Evolutionary conservation across 495 filamentous ascomycete species (phyloP).

Genomic region (Neurospora cerealis): DNA sequence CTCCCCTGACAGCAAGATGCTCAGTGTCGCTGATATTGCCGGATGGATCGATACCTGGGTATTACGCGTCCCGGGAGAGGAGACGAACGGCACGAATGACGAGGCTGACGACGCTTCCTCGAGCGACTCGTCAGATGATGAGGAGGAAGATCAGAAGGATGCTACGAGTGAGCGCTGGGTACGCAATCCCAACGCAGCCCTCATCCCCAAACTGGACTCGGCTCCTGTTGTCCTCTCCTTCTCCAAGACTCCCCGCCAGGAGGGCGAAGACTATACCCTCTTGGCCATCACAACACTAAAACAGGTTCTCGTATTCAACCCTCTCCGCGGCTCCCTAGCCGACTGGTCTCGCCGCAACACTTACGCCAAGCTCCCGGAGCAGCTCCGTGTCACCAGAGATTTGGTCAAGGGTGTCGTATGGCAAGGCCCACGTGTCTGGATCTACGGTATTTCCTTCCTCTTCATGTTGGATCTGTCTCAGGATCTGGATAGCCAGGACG

Average conservation of each 20-base stretch:
- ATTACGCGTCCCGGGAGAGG: constrained; percentile 41
- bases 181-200: constrained; percentile 51
- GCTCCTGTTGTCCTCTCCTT: constrained; percentile 56
- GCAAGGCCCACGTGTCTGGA: constrained; percentile 72
- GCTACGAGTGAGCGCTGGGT: constrained; percentile 48
- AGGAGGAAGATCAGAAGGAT: constrained; percentile 15
- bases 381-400: constrained; percentile 62
- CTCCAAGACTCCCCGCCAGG: constrained; percentile 15
- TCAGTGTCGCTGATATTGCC: constrained; percentile 69
- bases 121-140: constrained; percentile 17
- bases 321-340: constrained; percentile 60
- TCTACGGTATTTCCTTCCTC: constrained; percentile 76
- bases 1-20: constrained; percentile 67
- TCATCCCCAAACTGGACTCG: constrained; percentile 68
- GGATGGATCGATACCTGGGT: constrained; percentile 85
- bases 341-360: constrained; percentile 84
- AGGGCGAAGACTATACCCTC: constrained; percentile 45
- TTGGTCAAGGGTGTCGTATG: constrained; percentile 76
- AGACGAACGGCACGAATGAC: constrained; percentile 19
- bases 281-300: constrained; percentile 67
- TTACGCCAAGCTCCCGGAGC: constrained; percentile 56
- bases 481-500: constrained; percentile 46
- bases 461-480: constrained; percentile 84
- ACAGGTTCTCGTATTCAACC: constrained; percentile 66
- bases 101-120: constrained; percentile 16